Evolutionary conservation across 768 basidiomycete species (phyloP).

Genomic region (Kondoa malvinella): DNA sequence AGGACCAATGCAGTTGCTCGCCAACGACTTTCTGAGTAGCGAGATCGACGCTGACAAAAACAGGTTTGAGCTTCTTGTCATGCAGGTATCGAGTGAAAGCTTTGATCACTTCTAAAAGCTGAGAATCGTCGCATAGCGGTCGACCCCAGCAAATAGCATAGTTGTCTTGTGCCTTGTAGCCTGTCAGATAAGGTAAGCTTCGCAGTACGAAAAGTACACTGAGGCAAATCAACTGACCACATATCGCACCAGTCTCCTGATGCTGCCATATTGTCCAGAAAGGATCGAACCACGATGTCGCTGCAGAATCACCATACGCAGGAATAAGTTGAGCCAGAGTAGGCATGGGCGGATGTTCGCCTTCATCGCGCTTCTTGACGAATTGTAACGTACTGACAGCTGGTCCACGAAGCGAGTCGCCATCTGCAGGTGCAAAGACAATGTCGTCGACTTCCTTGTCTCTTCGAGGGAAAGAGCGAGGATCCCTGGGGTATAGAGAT

Average conservation of each 20-base stretch:
- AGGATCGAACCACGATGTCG: slow-evolving; percentile 55
- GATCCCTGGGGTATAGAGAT: slow-evolving; percentile 86
- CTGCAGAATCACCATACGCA: slow-evolving; percentile 48
- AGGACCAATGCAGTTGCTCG: slow-evolving; percentile 41
- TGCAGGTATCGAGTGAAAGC: slow-evolving; percentile 38
- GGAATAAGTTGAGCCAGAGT: slow-evolving; percentile 43
- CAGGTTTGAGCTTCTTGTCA: slow-evolving; percentile 37
- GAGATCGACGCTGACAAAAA: slow-evolving; percentile 47
- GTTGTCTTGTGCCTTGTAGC: slow-evolving; percentile 36
- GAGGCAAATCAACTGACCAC: slow-evolving; percentile 34
- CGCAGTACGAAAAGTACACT: background rate
- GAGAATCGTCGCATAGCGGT: slow-evolving; percentile 38
- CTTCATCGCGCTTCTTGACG: slow-evolving; percentile 3
- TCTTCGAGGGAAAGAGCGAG: slow-evolving; percentile 39
- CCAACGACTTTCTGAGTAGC: slow-evolving; percentile 41
- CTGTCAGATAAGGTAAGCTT: background rate
- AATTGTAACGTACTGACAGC: slow-evolving; percentile 14
- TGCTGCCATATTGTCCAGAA: slow-evolving; percentile 39
- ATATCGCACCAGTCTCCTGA: slow-evolving; percentile 43
- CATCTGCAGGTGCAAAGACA: background rate
- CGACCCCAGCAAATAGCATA: slow-evolving; percentile 51
- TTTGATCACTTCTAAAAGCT: slow-evolving; percentile 36
- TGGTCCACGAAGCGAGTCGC: slow-evolving; percentile 10
- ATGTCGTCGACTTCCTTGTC: slow-evolving; percentile 9
- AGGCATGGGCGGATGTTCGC: slow-evolving; percentile 30